These are phyloP conservation scores for Podospora tetraspora DNA, from an alignment of 495 filamentous ascomycete species.

Conservation along the genomic window DNA sequence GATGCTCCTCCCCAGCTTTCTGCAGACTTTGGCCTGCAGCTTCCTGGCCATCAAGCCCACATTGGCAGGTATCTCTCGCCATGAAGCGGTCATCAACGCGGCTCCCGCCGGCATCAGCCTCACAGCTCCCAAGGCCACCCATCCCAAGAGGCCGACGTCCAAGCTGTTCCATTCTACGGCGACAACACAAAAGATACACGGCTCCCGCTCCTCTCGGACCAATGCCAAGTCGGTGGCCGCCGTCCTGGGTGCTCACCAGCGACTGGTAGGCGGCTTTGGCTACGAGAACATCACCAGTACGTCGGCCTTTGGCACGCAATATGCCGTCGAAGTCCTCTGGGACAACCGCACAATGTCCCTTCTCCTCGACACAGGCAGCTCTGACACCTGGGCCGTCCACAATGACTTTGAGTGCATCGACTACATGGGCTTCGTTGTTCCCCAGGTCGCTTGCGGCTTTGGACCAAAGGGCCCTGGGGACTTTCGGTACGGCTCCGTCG, in stretches of 20 bases:
- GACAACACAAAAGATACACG: conserved; percentile 15
- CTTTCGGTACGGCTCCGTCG: conserved; percentile 26
- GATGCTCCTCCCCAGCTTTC: background rate
- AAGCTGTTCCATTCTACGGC: conserved; percentile 8
- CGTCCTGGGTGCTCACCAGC: conserved; percentile 31
- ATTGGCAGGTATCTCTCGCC: background rate
- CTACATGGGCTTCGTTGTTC: conserved; percentile 19
- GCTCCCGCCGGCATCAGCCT: conserved; percentile 17
- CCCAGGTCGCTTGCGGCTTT: conserved; percentile 28
- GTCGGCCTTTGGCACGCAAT: conserved; percentile 36
- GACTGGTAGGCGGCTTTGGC: conserved; percentile 23
- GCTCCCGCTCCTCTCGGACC: conserved; percentile 4
- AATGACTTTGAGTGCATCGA: conserved; percentile 28
- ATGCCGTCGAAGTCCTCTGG: conserved; percentile 32
- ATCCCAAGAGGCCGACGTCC: conserved; percentile 3
- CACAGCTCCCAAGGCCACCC: conserved; percentile 15
- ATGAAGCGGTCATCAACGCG: background rate
- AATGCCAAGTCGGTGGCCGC: conserved; percentile 28
- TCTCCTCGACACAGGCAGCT: conserved; percentile 60
- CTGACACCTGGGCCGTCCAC: conserved; percentile 51
- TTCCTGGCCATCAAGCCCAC: background rate
- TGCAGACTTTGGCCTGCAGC: background rate
- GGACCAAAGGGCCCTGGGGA: conserved; percentile 16
- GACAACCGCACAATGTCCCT: conserved; percentile 28
- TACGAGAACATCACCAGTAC: conserved; percentile 39